phyloP scores from a whole-genome alignment of 176 grass and related monocot genomes.

The Triticum turgidum region DNA sequence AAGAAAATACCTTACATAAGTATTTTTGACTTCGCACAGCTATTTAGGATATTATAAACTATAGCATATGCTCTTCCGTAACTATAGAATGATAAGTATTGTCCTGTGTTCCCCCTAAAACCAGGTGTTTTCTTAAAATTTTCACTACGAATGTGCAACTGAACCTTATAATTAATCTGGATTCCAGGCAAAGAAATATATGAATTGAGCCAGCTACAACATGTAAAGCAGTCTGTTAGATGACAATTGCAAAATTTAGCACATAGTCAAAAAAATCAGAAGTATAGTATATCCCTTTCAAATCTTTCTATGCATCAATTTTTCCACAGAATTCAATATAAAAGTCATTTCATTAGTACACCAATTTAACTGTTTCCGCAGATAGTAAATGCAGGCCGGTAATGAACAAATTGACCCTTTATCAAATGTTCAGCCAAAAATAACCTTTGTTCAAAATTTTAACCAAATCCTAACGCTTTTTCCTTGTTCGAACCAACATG shows the following conservation, averaged over 20 bases:
- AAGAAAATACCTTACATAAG: not conserved
- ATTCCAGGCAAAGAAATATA: constrained; percentile 27
- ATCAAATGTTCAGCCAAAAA: too few species aligned
- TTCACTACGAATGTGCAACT: constrained; percentile 41
- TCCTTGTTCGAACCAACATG: too few species aligned
- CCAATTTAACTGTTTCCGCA: not conserved
- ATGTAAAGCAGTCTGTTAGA: constrained; percentile 28
- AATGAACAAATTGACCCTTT: too few species aligned
- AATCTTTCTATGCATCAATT: too few species aligned
- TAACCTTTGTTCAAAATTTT: too few species aligned
- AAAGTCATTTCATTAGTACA: not conserved
- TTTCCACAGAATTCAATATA: too few species aligned
- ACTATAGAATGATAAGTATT: not conserved
- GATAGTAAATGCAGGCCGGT: not conserved
- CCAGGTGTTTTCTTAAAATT: not conserved
- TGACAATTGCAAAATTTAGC: constrained; percentile 17
- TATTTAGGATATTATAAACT: constrained; percentile 10
- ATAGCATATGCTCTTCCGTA: not conserved
- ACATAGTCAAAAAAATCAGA: not conserved
- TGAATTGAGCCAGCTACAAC: constrained; percentile 34
- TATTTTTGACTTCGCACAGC: not conserved
- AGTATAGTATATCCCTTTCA: constrained; percentile 13
- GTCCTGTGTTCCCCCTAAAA: not conserved
- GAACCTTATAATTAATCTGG: constrained; percentile 50
- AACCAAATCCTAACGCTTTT: too few species aligned